phyloP scores from a whole-genome alignment of 2,329 filamentous ascomycete species.

The Ceratocystis alfenasii region DNA sequence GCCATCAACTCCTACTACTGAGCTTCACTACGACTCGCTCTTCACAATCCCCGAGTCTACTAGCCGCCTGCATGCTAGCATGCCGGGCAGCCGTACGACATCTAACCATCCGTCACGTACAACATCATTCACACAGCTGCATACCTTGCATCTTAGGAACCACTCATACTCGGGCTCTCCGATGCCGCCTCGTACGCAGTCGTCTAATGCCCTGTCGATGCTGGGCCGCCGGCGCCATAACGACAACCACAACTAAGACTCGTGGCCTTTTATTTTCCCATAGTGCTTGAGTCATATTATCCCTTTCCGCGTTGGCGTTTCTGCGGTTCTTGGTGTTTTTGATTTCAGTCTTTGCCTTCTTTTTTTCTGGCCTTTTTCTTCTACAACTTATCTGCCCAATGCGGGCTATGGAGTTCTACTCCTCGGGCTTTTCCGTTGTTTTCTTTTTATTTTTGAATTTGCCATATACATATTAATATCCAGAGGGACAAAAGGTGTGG shows the following conservation, averaged over 20 bases:
- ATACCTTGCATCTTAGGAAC: conserved; percentile 20
- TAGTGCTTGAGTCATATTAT: not conserved
- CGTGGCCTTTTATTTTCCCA: not conserved
- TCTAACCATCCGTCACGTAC: conserved; percentile 21
- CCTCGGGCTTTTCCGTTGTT: not conserved
- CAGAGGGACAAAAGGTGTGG: not conserved
- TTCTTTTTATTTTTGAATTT: not conserved
- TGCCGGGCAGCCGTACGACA: conserved; percentile 21
- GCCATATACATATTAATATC: not conserved
- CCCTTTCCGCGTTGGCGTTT: not conserved
- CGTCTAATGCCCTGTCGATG: conserved; percentile 21
- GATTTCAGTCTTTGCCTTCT: not conserved
- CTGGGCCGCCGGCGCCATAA: conserved; percentile 18
- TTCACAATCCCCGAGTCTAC: conserved; percentile 20
- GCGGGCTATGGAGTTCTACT: not conserved
- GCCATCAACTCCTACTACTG: conserved; percentile 20
- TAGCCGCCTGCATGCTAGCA: conserved; percentile 18
- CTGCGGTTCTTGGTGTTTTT: no score
- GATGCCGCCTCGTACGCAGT: conserved; percentile 22
- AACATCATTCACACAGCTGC: conserved; percentile 21
- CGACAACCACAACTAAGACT: not conserved
- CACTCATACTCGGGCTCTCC: conserved; percentile 22
- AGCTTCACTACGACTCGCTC: conserved; percentile 19
- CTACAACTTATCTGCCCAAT: not conserved
- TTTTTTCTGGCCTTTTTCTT: not conserved